phyloP scores from a whole-genome alignment of 1,284 basidiomycete genomes.

The Trametes polyzona region DNA sequence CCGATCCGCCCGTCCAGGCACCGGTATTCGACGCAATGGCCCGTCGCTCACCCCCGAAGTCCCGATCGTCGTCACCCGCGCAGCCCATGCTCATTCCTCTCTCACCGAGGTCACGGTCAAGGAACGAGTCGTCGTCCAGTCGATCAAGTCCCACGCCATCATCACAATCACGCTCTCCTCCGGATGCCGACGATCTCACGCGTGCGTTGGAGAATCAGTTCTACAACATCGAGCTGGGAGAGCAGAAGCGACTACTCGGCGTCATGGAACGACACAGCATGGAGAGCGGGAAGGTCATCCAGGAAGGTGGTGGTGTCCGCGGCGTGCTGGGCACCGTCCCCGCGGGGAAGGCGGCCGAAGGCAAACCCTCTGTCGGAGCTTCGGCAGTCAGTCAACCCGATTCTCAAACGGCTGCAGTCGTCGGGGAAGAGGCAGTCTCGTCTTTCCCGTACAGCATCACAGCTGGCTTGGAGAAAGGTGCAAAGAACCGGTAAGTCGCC shows the following conservation, averaged over 20 bases:
- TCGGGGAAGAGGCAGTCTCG: slow-evolving; percentile 23
- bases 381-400: slow-evolving; percentile 18
- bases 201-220: slow-evolving; percentile 89
- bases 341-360: slow-evolving; percentile 4
- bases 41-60: slow-evolving; percentile 17
- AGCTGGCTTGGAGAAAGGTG: slow-evolving; percentile 93
- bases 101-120: background rate
- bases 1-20: background rate
- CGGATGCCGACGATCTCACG: slow-evolving; percentile 46
- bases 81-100: slow-evolving; percentile 4
- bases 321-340: slow-evolving; percentile 10
- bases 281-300: slow-evolving; percentile 43
- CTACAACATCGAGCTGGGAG: slow-evolving; percentile 87
- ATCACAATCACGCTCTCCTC: slow-evolving; percentile 36
- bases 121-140: background rate
- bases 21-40: background rate
- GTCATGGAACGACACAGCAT: slow-evolving; percentile 91
- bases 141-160: slow-evolving; percentile 16
- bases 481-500: slow-evolving; percentile 77
- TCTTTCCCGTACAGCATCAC: slow-evolving; percentile 91
- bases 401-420: background rate
- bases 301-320: slow-evolving; percentile 17
- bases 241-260: slow-evolving; percentile 87
- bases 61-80: slow-evolving; percentile 22
- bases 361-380: background rate